Percentiles rank a stretch among this genome's conserved stretches.
phyloP scores from a whole-genome alignment of 179 eudicot species.

The Spergularia azorica region DNA sequence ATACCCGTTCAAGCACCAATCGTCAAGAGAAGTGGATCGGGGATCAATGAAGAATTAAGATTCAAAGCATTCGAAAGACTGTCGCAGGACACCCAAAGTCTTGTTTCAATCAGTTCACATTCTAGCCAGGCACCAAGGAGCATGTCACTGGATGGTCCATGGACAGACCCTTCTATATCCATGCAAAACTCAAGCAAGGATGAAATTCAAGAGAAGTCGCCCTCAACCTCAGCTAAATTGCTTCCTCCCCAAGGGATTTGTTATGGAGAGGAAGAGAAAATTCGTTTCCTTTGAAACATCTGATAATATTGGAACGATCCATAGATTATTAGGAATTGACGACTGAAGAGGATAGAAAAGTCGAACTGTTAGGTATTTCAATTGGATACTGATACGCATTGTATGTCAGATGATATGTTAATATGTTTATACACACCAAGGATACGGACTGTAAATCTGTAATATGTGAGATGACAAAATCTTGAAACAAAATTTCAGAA shows the following conservation, averaged over 20 bases:
- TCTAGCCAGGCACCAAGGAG: conserved; percentile 39
- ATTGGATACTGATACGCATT: too few relatives aligned
- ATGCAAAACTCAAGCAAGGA: conserved; percentile 22
- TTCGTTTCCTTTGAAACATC: too few relatives aligned
- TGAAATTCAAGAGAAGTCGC: conserved; percentile 21
- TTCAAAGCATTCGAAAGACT: conserved; percentile 51
- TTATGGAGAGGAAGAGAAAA: too few relatives aligned
- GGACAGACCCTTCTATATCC: conserved; percentile 45
- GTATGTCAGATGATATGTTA: too few relatives aligned
- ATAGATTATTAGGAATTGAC: too few relatives aligned
- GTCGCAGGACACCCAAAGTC: conserved; percentile 47
- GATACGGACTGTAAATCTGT: too few relatives aligned
- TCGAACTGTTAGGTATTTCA: too few relatives aligned
- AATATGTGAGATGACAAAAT: neutral
- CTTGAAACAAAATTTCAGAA: conserved; percentile 34
- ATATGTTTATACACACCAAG: too few relatives aligned
- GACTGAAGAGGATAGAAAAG: too few relatives aligned
- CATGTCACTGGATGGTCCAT: conserved; percentile 52
- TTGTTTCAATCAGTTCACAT: conserved; percentile 33
- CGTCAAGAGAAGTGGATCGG: conserved; percentile 31
- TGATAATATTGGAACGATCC: too few relatives aligned
- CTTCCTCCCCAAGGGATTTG: conserved; percentile 15
- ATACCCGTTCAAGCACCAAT: conserved; percentile 61
- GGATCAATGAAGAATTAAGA: conserved; percentile 36
- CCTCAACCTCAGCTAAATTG: conserved; percentile 25